Base-by-base conservation (phyloP, 2,329 filamentous ascomycete species). In the Neofusicoccum sp. region DNA sequence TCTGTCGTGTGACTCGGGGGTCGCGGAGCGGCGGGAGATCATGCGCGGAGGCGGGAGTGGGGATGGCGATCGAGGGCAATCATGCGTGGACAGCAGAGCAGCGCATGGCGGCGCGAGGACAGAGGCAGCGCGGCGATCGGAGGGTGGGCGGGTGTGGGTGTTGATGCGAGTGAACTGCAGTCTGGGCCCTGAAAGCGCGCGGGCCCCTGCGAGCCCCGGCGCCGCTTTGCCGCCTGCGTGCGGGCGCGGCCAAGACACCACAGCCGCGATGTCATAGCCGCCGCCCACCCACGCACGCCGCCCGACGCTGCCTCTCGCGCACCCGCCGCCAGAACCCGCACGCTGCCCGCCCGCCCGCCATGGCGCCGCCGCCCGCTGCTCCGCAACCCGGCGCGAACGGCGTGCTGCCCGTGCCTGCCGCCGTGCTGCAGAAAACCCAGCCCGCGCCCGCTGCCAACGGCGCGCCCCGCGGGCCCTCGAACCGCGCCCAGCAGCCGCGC, bases 401-500 rank as follows among this genome's bases (percentile, higher is more conserved):
- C 65, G 69, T 76, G 61, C 67, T 76, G 61, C 73, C 74, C 54
- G 71, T 71, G 58, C 65, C 65, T 34, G 53, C 51, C 14, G 64
- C 68, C 5, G 69, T 73, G 34, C 66, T 75, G 47, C 73, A 76
- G 63, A 75, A 75, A 64, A 73, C 70, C 59, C 28, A 68, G 36
- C 66, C 70, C 48, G 58, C 66, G 9, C 69, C 71, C 16, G 58
- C 69, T 2, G 65, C 72, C 61, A 72, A 71, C 54, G 71, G 71
- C 14, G 41, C 61, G 24, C 40, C 61, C 58, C 61, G 61, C 61
- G 58, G 41, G 38, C 70, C 72, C 61, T 75, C 73, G 51, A 67
- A 71, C 33, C 82, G 83, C 66, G 68, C 77, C 3, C 73, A 83
- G 2, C 74, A 80, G 16, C 83, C 86, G 61, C 89, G 90, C 62